Conservation (phyloP, 2,329 filamentous ascomycete genomes). For the Sclerotinia minor region DNA sequence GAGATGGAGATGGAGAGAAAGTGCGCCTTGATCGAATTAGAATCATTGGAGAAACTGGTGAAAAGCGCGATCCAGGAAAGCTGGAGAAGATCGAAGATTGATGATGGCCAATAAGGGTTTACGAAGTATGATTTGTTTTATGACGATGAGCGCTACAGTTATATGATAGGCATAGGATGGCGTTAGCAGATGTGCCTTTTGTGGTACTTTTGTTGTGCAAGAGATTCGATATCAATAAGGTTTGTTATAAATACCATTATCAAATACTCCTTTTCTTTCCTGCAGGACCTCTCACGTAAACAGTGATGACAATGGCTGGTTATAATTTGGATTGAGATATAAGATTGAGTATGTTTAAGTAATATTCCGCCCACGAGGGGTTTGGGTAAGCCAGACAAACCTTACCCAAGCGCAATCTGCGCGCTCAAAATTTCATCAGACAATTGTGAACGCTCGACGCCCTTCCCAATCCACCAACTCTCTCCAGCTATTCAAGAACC, state of each 20-base stretch:
- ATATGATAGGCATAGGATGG: slow-evolving; percentile 27
- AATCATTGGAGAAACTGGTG: slow-evolving; percentile 83
- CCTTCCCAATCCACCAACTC: not conserved
- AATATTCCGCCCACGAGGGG: not conserved
- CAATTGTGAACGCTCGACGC: not conserved
- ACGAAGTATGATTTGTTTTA: slow-evolving; percentile 23
- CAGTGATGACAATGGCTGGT: not conserved
- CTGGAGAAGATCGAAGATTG: slow-evolving; percentile 95
- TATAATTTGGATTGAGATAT: not conserved
- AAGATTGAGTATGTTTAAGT: not conserved
- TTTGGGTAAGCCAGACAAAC: too few species aligned
- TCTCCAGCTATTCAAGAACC: not conserved
- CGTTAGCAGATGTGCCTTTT: slow-evolving; percentile 30
- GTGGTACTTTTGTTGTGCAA: slow-evolving; percentile 22
- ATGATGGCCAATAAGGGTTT: slow-evolving; percentile 64
- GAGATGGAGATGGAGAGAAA: slow-evolving; percentile 80
- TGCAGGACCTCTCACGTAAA: not conserved
- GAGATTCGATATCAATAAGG: slow-evolving; percentile 3
- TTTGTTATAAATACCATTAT: not conserved
- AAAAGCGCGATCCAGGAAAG: slow-evolving; percentile 92
- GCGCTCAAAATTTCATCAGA: not conserved
- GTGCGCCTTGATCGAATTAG: slow-evolving; percentile 77
- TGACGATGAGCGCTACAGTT: slow-evolving; percentile 19
- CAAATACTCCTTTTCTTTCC: not conserved
- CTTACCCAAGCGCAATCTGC: not conserved